Conservation (phyloP, 768 basidiomycete species). For the Leccinum broughii region DNA sequence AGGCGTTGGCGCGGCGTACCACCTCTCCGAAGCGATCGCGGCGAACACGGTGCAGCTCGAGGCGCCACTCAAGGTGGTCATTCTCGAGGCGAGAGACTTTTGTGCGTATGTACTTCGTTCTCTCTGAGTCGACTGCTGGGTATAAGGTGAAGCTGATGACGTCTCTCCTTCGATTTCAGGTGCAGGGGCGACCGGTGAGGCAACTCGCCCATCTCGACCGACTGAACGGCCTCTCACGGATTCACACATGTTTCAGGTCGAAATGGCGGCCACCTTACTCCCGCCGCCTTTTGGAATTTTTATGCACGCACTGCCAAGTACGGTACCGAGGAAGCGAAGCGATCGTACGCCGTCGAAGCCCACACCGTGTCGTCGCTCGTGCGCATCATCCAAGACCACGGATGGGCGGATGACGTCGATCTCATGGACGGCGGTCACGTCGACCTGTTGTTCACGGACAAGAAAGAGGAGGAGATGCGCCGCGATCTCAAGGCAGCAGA, state of each 20-base stretch:
- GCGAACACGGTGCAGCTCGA: slow-evolving; percentile 1
- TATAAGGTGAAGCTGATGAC: not conserved
- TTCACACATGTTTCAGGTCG: slow-evolving; percentile 48
- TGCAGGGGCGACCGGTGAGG: slow-evolving; percentile 72
- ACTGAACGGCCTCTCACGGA: not conserved
- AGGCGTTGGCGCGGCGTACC: slow-evolving; percentile 73
- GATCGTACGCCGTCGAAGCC: slow-evolving; percentile 54
- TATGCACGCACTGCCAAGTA: slow-evolving; percentile 35
- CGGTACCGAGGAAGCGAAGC: slow-evolving; percentile 56
- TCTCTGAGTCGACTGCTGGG: not conserved
- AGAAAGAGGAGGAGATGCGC: slow-evolving; percentile 40
- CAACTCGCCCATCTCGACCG: not conserved
- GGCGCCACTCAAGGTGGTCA: slow-evolving; percentile 48
- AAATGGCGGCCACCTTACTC: slow-evolving; percentile 79
- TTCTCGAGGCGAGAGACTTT: slow-evolving; percentile 86
- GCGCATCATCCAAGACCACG: slow-evolving; percentile 45
- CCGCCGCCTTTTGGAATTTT: slow-evolving; percentile 50
- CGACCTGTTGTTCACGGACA: slow-evolving; percentile 47
- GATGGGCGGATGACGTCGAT: slow-evolving; percentile 54
- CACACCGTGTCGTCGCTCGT: slow-evolving; percentile 53
- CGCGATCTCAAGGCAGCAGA: slow-evolving; percentile 55
- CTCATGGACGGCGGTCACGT: slow-evolving; percentile 59
- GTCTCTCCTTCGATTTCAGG: slow-evolving; percentile 37
- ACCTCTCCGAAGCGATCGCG: slow-evolving; percentile 47
- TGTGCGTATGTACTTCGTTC: slow-evolving; percentile 49